Evolutionary conservation across 257 asterid species (phyloP).

Genomic region (Solanum pinnatisectum): DNA sequence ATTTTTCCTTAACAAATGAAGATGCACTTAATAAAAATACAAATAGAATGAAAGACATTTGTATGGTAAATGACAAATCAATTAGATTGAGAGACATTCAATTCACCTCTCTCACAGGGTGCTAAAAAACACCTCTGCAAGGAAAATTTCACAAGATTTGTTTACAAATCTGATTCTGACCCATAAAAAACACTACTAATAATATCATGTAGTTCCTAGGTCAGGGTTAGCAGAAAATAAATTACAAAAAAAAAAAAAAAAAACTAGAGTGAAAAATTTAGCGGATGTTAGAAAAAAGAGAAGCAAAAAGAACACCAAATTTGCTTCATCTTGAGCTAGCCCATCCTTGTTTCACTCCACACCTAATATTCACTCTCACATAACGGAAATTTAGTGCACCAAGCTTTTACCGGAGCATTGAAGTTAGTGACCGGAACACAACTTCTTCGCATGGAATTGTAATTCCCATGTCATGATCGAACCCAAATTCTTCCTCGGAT

Average conservation of each 20-base stretch:
- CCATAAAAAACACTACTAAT: constrained; percentile 11
- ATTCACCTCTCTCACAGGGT: constrained; percentile 12
- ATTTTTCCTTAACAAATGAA: not conserved
- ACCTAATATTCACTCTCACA: not conserved
- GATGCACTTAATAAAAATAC: not conserved
- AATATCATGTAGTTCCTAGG: not conserved
- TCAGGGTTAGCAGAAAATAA: constrained; percentile 7
- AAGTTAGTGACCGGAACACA: constrained; percentile 32
- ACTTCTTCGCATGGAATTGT: constrained; percentile 45
- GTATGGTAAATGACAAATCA: not conserved
- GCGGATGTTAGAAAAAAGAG: constrained; percentile 12
- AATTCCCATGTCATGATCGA: constrained; percentile 42
- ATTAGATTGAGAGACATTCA: not conserved
- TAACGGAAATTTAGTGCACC: not conserved
- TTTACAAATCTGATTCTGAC: constrained; percentile 5
- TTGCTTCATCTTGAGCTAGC: constrained; percentile 10
- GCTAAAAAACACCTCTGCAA: constrained; percentile 21
- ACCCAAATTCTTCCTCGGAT: constrained; percentile 43
- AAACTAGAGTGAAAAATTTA: not conserved
- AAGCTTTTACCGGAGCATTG: constrained; percentile 24
- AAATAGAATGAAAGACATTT: not conserved
- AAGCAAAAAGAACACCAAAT: not conserved
- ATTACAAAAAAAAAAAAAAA: not conserved
- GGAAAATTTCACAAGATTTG: constrained; percentile 13
- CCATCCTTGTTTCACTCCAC: constrained; percentile 4